phyloP scores from a whole-genome alignment of 768 basidiomycete genomes.

The Russula griseocarnosa region DNA sequence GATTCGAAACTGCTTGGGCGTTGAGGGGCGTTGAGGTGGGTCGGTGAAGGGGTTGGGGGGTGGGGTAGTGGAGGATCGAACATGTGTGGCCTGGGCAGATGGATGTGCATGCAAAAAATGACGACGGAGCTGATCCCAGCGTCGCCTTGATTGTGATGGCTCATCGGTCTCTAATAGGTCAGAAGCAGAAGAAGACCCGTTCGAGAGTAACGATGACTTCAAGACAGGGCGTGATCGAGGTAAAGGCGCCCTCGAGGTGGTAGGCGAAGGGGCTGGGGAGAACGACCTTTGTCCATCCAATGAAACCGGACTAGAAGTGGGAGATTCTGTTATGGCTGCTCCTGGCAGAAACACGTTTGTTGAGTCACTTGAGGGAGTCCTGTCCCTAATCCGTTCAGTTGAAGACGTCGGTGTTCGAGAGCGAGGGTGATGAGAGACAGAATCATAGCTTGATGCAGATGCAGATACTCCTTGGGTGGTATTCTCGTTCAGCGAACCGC shows the following conservation, averaged over 20 bases:
- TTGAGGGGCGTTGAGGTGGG: constrained; percentile 21
- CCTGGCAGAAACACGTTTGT: constrained; percentile 6
- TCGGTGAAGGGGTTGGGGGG: neutral
- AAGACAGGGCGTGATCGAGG: constrained; percentile 18
- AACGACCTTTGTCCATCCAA: constrained; percentile 6
- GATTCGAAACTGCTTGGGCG: constrained; percentile 42
- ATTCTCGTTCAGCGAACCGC: neutral
- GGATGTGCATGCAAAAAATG: constrained; percentile 44
- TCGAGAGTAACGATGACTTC: constrained; percentile 27
- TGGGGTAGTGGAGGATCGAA: constrained; percentile 29
- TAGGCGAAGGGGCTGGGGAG: neutral
- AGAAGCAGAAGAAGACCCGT: constrained; percentile 12
- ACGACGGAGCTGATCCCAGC: constrained; percentile 54
- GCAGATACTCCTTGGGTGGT: neutral
- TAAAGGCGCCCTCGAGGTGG: neutral
- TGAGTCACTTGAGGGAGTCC: neutral
- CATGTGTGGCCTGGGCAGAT: constrained; percentile 23
- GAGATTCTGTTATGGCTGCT: constrained; percentile 14
- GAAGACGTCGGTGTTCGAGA: constrained; percentile 2
- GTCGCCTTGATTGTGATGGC: constrained; percentile 38
- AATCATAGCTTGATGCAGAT: constrained; percentile 11
- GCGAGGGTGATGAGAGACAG: neutral
- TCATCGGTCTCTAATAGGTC: constrained; percentile 8
- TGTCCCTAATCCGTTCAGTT: neutral
- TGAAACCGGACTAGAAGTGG: constrained; percentile 12